Evolutionary conservation across 2,329 filamentous ascomycete species (phyloP), one percentile per base, ranked within the genome.

Genomic region (Paraconiothyrium sp.): DNA sequence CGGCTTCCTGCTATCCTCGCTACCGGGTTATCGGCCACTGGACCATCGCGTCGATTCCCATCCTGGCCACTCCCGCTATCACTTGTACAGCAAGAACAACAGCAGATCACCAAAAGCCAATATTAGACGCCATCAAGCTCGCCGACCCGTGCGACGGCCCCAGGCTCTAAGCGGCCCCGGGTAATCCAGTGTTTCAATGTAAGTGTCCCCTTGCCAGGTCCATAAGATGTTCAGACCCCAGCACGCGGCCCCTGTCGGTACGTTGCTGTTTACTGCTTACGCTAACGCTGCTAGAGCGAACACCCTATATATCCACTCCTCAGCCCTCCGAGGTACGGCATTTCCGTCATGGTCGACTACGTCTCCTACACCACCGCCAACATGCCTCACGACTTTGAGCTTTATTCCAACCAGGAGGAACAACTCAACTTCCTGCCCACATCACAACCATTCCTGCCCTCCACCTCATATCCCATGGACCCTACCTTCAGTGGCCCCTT

Each of bases 371-470:
- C 72, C 32, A 57, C 65, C 8, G 54, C 63, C 59, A 67, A 37
- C 65, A 78, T 79, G 75, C 67, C 73, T 56, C 69, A 74, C 60
- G 77, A 79, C 68, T 78, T 79, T 47, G 72, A 78, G 63, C 73
- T 79, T 52, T 79, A 79, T 67, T 66, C 77, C 49, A 70, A 67
- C 58, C 71, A 76, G 32, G 70, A 77, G 43, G 68, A 73, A 56
- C 75, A 76, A 20, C 58, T 76, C 27, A 72, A 78, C 20, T 75
- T 70, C 59, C 65, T 72, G n/a, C 64, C 73, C 24, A 70, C 67
- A 44, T 67, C 60, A 60, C 76, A 77, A 41, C 57, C 72, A 16
- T 78, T 70, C 64, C 60, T 74, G 44, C 64, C 72, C 35, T 65
- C 74, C 20, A 67, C 69, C 37, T 69, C 70, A 58, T 75, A 72